Evolutionary conservation across 257 asterid species (phyloP), one percentile per base, ranked within the genome.

Genomic region (Marsdenia floribunda): DNA sequence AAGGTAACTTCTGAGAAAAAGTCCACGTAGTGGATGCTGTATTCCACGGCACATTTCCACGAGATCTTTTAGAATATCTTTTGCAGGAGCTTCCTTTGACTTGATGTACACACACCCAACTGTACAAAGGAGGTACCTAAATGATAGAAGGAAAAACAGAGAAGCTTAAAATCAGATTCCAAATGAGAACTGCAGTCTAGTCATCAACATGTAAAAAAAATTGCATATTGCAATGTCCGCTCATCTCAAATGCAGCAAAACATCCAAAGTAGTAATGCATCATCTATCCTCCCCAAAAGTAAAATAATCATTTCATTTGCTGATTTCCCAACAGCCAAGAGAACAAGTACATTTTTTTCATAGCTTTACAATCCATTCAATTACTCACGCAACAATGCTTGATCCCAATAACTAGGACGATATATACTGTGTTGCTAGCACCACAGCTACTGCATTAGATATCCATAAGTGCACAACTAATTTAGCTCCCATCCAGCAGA

Each of bases 31-130:
- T 60, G 99, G 99, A 85, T 95, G 96, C 73, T 95, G 98, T 70
- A 95, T 84, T 57, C 96, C 96, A 21, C 97, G 99, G 72, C 99
- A 89, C 99, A 95, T 95, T 88, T 95, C 99, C 49, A 92, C 98
- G 73, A 95, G 96, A 84, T 95, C 99, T 87, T 95, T 95, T 47
- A 95, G 97, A 67, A 95, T 87, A 86, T 90, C 99, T 85, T 91
- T 95, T 7, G 97, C 97, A 0, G 99, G 98, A 78, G 99, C 99
- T 83, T 95, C 99, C 87, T 95, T 95, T 52, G 99, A 89, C 80
- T 89, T 91, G 81, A 95, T 88, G 82, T 95, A 95, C 77, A 95
- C 98, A 47, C 94, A 95, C 57, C 98, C 99, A 76, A 91, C 98
- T 44, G 99, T 95, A 80, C 99, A 95, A 50, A 95, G 94, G 80